Evolutionary conservation across 345 rosid genomes (phyloP).

Genomic region (Arabis alpina): DNA sequence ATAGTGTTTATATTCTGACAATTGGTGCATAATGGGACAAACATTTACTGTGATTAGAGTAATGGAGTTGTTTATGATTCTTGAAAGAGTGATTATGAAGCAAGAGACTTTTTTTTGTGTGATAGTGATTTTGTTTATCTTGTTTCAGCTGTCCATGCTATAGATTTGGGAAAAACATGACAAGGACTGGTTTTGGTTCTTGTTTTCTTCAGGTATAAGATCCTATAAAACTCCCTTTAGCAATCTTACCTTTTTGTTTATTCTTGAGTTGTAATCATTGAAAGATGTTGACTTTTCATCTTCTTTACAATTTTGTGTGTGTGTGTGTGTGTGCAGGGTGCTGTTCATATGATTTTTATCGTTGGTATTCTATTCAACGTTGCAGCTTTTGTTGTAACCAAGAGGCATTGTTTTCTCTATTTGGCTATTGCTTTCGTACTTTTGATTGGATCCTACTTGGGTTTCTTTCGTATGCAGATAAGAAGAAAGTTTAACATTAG

Average conservation of each 20-base stretch:
- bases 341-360: conserved; percentile 61
- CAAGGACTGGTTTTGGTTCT: conserved; percentile 77
- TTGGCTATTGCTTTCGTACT: conserved; percentile 60
- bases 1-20: too few species aligned
- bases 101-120: conserved; percentile 10
- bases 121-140: conserved; percentile 9
- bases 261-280: conserved; percentile 16
- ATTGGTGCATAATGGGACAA: not conserved
- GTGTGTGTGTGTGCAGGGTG: conserved; percentile 53
- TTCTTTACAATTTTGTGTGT: conserved; percentile 16
- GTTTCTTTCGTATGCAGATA: conserved; percentile 69
- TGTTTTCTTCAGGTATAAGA: conserved; percentile 75
- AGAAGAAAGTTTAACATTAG: conserved; percentile 78
- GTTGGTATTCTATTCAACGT: conserved; percentile 46
- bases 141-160: conserved; percentile 88
- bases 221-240: not conserved
- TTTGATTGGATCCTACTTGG: conserved; percentile 63
- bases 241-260: not conserved
- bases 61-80: conserved; percentile 19
- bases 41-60: not conserved
- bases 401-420: conserved; percentile 67
- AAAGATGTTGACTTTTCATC: conserved; percentile 10
- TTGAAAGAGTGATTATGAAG: conserved; percentile 24
- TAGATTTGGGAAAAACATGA: conserved; percentile 92
- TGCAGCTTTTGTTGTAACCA: conserved; percentile 64